These are phyloP conservation scores for Acanthamoeba culbertsoni DNA, from an alignment of 208 protist species.

Conservation along the genomic window DNA sequence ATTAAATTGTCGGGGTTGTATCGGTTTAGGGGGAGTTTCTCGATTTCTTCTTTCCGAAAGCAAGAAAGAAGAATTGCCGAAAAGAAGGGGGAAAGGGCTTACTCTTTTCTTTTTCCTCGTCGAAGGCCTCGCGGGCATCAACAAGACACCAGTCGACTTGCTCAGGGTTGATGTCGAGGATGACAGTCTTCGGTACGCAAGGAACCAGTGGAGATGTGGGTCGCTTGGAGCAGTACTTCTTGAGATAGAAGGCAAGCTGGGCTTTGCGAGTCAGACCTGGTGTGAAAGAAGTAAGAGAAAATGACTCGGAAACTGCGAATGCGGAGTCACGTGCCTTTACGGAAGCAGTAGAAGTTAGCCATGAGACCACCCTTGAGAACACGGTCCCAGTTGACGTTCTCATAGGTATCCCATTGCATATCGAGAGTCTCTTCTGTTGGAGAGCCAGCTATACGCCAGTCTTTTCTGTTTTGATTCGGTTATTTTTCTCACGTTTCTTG, in stretches of 20 bases:
- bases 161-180: background rate
- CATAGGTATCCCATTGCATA: constrained; percentile 20
- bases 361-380: constrained; percentile 31
- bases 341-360: constrained; percentile 38
- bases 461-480: too few relatives aligned
- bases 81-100: too few relatives aligned
- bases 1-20: too few relatives aligned
- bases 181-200: constrained; percentile 16
- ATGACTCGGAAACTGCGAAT: background rate
- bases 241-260: background rate
- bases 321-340: background rate
- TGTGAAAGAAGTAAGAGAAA: background rate
- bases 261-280: constrained; percentile 39
- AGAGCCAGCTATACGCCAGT: background rate
- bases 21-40: background rate
- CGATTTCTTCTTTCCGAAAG: too few relatives aligned
- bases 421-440: background rate
- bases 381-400: constrained; percentile 20
- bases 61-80: background rate
- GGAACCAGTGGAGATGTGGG: background rate
- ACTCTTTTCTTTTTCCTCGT: constrained; percentile 4
- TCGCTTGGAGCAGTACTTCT: constrained; percentile 39
- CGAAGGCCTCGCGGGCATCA: background rate
- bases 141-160: constrained; percentile 14
- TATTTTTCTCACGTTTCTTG: background rate